Conservation (phyloP, 192 early-diverging fungal genomes). For the Linderina pennispora region DNA sequence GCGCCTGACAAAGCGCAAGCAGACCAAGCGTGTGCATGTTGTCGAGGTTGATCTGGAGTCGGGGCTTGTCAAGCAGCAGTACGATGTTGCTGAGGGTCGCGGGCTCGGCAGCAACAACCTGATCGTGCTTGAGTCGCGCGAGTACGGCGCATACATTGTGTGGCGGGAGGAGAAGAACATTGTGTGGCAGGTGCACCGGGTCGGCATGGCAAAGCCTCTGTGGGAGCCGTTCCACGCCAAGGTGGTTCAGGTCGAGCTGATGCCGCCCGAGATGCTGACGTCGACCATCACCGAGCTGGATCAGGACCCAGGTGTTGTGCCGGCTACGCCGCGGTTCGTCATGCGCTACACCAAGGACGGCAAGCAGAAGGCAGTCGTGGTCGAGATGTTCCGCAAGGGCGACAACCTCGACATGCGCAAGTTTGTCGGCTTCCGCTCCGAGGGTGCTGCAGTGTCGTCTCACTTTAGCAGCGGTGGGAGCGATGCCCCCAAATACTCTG, state of each 20-base stretch:
- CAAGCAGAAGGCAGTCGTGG: slow-evolving; percentile 34
- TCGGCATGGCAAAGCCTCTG: slow-evolving; percentile 21
- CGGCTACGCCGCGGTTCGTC: slow-evolving; percentile 15
- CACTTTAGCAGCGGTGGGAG: background rate
- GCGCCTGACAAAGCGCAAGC: slow-evolving; percentile 9
- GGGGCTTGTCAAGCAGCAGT: slow-evolving; percentile 30
- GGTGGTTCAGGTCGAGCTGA: slow-evolving; percentile 30
- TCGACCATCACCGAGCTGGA: slow-evolving; percentile 37
- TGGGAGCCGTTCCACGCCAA: slow-evolving; percentile 40
- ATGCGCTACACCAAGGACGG: slow-evolving; percentile 28
- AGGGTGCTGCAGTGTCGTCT: slow-evolving; percentile 4
- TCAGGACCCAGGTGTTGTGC: slow-evolving; percentile 13
- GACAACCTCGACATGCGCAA: slow-evolving; percentile 38
- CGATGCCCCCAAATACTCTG: background rate
- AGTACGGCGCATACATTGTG: slow-evolving; percentile 40
- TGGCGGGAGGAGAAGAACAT: slow-evolving; percentile 49
- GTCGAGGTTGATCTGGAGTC: slow-evolving; percentile 25
- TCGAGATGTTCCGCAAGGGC: slow-evolving; percentile 27
- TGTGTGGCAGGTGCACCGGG: slow-evolving; percentile 34
- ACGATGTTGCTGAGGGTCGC: slow-evolving; percentile 24
- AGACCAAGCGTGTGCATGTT: slow-evolving; percentile 19
- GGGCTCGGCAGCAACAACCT: slow-evolving; percentile 14
- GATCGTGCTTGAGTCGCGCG: slow-evolving; percentile 27
- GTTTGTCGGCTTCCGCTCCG: slow-evolving; percentile 16
- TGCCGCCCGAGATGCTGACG: slow-evolving; percentile 33